These are phyloP conservation scores for Calocybe gambosa DNA, from an alignment of 1,284 basidiomycete species.

Conservation along the genomic window DNA sequence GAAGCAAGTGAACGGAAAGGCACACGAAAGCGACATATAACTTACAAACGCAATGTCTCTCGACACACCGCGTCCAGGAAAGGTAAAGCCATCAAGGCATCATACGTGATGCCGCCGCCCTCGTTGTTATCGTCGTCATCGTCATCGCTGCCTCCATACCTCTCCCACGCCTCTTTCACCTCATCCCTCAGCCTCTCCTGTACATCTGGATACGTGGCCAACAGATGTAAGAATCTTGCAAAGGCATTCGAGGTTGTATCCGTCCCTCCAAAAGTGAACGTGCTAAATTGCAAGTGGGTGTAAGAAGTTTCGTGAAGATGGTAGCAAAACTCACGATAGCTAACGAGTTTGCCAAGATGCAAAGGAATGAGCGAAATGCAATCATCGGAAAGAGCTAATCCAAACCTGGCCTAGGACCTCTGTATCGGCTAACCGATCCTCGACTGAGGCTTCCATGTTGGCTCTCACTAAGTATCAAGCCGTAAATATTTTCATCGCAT, in stretches of 20 bases:
- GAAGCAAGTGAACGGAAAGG: neutral
- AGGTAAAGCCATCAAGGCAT: constrained; percentile 30
- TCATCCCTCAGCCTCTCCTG: constrained; percentile 32
- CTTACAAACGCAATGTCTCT: constrained; percentile 36
- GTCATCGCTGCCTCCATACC: constrained; percentile 21
- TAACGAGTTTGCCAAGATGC: neutral
- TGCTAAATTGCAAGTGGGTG: constrained; percentile 16
- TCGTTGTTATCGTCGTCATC: constrained; percentile 14
- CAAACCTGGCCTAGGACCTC: constrained; percentile 13
- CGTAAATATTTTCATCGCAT: neutral
- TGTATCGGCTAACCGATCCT: constrained; percentile 11
- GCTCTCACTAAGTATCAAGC: constrained; percentile 10
- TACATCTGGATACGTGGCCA: constrained; percentile 26
- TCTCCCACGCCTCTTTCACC: constrained; percentile 22
- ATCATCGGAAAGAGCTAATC: neutral
- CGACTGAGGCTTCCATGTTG: constrained; percentile 12
- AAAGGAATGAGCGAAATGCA: neutral
- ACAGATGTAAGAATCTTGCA: constrained; percentile 29
- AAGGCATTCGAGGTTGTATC: constrained; percentile 34
- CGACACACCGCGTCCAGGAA: constrained; percentile 31
- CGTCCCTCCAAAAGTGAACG: constrained; percentile 31
- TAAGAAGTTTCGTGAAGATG: neutral
- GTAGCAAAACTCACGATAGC: neutral
- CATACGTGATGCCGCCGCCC: constrained; percentile 20
- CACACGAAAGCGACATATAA: neutral